These are phyloP conservation scores for Mortierella hygrophila DNA, from an alignment of 192 early-diverging fungal genomes.

Conservation along the genomic window DNA sequence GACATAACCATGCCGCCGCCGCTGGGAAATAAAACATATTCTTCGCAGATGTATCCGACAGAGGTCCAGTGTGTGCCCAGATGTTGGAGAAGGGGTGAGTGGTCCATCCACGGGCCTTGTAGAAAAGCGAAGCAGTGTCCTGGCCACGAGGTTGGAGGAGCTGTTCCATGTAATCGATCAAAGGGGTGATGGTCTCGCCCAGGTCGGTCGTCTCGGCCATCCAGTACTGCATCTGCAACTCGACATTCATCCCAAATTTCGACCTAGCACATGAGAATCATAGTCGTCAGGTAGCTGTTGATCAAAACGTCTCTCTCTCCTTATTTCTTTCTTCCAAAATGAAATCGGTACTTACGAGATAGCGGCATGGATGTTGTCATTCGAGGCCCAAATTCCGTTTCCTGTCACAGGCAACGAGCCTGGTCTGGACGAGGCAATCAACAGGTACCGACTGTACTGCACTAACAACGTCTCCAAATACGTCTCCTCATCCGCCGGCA, in stretches of 20 bases:
- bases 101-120: slow-evolving; percentile 30
- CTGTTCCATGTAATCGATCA: slow-evolving; percentile 38
- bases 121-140: slow-evolving; percentile 14
- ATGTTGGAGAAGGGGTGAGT: slow-evolving; percentile 29
- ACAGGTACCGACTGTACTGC: slow-evolving; percentile 28
- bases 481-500: neutral
- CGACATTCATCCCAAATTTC: slow-evolving; percentile 3
- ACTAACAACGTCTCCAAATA: slow-evolving; percentile 19
- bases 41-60: neutral
- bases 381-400: slow-evolving; percentile 1
- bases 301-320: neutral
- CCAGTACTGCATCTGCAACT: slow-evolving; percentile 23
- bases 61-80: slow-evolving; percentile 36
- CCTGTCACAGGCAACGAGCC: slow-evolving; percentile 29
- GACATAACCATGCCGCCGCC: slow-evolving; percentile 38
- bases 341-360: slow-evolving; percentile 10
- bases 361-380: neutral
- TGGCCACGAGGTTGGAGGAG: slow-evolving; percentile 22
- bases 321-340: neutral
- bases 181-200: slow-evolving; percentile 23
- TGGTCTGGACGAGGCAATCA: slow-evolving; percentile 30
- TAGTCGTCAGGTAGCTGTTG: neutral
- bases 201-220: slow-evolving; percentile 19
- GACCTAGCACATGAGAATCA: neutral
- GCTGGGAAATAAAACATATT: slow-evolving; percentile 27